Base-by-base conservation (phyloP, 768 basidiomycete species). In the Suillus clintonianus region DNA sequence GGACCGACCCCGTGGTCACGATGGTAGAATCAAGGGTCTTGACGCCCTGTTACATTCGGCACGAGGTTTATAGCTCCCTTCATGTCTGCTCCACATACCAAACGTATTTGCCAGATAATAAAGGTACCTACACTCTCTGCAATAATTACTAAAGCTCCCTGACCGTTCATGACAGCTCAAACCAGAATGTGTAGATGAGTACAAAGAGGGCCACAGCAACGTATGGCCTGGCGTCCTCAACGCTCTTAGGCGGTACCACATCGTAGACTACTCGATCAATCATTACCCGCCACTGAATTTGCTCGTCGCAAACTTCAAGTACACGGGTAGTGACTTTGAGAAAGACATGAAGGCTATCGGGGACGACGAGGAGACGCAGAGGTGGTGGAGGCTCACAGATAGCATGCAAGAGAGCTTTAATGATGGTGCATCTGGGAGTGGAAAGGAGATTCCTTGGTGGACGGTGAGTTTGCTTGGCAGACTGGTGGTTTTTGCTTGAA, bases 281-380 rank as follows among this genome's bases (percentile, higher is more conserved):
- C 83, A 90, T 70, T n/a, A n/a, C n/a, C n/a, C n/a, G n/a, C n/a
- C n/a, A n/a, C n/a, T n/a, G n/a, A n/a, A n/a, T n/a, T n/a, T n/a
- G n/a, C 82, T 94, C n/a, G 83, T 92, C 65, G 90, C 91, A n/a
- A 87, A 82, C 51, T 89, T 93, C 82, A 89, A 89, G 69, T 92
- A 92, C 69, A 85, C 80, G 0, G 92, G 91, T 0, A 63, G 76
- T 4, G 84, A 93, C 67, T 91, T 84, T 45, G 85, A 83, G 47
- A 77, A 65, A 15, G 91, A 92, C 68, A 92, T 92, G 90, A 79
- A 77, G 41, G 79, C 71, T 24, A 81, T 91, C 32, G 87, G 4
- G 4, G 83, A 85, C n/a, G n/a, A n/a, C 70, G 79, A 84, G 17
- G 86, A 88, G 70, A 93, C 91, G n/a, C 83, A 82, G 72, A 72